Evolutionary conservation across 352 stramenopile species (phyloP).

Genomic region (Globisporangium heterothallicum): DNA sequence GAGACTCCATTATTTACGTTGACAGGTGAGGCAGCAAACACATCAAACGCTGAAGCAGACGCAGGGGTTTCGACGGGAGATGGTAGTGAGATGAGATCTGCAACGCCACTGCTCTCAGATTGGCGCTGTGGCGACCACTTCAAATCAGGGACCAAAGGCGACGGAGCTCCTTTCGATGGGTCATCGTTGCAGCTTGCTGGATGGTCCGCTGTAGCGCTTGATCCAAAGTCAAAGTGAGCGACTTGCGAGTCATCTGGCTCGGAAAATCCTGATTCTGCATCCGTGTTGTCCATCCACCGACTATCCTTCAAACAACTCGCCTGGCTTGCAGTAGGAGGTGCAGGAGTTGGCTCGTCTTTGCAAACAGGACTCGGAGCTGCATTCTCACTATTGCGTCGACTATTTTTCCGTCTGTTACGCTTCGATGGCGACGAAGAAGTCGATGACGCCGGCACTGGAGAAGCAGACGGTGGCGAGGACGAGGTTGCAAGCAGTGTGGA

Average conservation of each 20-base stretch:
- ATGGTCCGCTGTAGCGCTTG: background rate
- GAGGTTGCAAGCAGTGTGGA: background rate
- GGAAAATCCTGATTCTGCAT: slow-evolving; percentile 1
- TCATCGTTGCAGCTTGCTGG: background rate
- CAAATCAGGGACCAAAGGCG: background rate
- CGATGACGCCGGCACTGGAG: background rate
- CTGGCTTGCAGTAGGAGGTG: background rate
- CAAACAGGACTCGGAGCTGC: background rate
- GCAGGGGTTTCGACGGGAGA: slow-evolving; percentile 23
- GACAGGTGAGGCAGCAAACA: slow-evolving; percentile 3
- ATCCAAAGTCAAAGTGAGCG: background rate
- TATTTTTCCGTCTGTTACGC: background rate
- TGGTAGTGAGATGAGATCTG: slow-evolving; percentile 35
- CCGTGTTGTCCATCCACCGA: slow-evolving; percentile 1
- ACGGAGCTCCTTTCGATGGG: background rate
- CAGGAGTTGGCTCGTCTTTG: background rate
- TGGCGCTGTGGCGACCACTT: background rate
- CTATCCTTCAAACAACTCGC: background rate
- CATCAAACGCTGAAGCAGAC: slow-evolving; percentile 7
- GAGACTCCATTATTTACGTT: background rate
- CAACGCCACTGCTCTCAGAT: background rate
- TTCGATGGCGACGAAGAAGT: background rate
- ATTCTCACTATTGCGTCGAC: background rate
- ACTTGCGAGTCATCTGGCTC: slow-evolving; percentile 1
- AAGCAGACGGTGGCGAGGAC: slow-evolving; percentile 4